Conservation (phyloP, 1,139 yeast species). For the Geotrichum citri-aurantii region DNA sequence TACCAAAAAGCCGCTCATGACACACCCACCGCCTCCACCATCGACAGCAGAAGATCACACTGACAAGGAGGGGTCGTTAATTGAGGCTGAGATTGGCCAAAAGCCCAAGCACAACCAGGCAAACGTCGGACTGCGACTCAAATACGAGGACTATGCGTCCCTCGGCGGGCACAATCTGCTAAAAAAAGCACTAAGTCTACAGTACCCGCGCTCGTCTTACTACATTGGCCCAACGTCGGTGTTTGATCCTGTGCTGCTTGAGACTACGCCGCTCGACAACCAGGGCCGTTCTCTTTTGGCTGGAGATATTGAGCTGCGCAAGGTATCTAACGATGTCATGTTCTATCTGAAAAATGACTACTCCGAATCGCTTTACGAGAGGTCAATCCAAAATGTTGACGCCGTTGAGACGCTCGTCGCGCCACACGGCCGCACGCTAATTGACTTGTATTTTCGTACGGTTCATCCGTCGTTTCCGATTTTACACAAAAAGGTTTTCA, state of each 20-base stretch:
- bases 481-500: conserved; percentile 40
- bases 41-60: background rate
- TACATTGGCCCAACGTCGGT: conserved; percentile 37
- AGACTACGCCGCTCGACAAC: conserved; percentile 31
- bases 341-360: conserved; percentile 36
- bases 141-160: conserved; percentile 34
- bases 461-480: conserved; percentile 44
- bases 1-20: conserved; percentile 14
- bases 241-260: conserved; percentile 34
- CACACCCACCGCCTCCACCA: conserved; percentile 1
- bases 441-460: conserved; percentile 39
- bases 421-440: conserved; percentile 40
- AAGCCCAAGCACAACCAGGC: background rate
- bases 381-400: conserved; percentile 32
- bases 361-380: conserved; percentile 24
- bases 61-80: conserved; percentile 1
- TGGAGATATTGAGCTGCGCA: conserved; percentile 33
- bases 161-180: conserved; percentile 37
- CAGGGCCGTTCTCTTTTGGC: conserved; percentile 34
- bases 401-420: conserved; percentile 40
- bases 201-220: conserved; percentile 39
- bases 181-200: conserved; percentile 38
- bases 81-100: background rate
- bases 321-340: conserved; percentile 34
- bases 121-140: conserved; percentile 24